Evolutionary conservation across 2,329 filamentous ascomycete genomes (phyloP).

Genomic region (Beauveria rudraprayagi): DNA sequence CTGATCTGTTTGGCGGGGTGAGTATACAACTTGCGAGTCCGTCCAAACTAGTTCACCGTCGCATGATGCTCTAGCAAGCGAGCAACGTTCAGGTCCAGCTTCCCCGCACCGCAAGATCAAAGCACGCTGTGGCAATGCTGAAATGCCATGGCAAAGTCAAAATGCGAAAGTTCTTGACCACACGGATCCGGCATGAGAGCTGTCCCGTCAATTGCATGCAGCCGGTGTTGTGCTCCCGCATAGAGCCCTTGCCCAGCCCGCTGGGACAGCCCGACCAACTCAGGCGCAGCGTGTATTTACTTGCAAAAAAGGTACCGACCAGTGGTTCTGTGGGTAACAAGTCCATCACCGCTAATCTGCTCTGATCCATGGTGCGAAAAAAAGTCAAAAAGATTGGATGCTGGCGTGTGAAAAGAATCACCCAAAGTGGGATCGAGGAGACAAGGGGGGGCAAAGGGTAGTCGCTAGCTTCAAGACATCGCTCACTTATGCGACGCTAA

Average conservation of each 20-base stretch:
- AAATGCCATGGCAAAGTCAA: neutral
- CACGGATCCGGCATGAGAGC: neutral
- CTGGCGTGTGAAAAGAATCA: neutral
- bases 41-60: neutral
- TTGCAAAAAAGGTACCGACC: too few relatives aligned
- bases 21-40: neutral
- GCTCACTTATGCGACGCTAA: constrained; percentile 10
- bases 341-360: neutral
- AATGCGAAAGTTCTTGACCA: neutral
- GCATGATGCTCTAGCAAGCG: neutral
- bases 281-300: neutral
- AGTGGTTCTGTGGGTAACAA: neutral
- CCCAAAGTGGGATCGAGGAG: neutral
- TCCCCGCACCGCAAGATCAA: neutral
- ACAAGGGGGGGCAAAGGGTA: too few relatives aligned
- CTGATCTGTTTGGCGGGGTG: neutral
- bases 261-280: neutral
- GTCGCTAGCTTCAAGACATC: neutral
- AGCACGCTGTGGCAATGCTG: neutral
- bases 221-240: neutral
- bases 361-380: neutral
- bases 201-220: neutral
- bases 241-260: neutral
- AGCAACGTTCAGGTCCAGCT: neutral
- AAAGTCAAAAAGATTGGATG: neutral